These are phyloP conservation scores for Tuber microsphaerosporum DNA, from an alignment of 495 filamentous ascomycete species.

Conservation along the genomic window DNA sequence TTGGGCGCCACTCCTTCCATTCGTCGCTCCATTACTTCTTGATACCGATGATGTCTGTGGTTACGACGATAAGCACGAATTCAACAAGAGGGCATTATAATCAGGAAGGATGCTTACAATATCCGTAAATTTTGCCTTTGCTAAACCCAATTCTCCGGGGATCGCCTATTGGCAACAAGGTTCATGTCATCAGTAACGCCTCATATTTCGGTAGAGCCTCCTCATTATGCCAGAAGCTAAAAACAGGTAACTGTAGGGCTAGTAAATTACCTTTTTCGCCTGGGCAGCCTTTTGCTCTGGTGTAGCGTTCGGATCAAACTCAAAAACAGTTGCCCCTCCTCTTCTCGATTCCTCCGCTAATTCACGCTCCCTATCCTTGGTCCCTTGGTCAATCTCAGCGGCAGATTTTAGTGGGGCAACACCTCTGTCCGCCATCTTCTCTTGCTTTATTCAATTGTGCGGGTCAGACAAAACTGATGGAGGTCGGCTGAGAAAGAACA, in stretches of 20 bases:
- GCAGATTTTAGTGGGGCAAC: slow-evolving; percentile 19
- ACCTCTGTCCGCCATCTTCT: slow-evolving; percentile 32
- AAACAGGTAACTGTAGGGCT: slow-evolving; percentile 4
- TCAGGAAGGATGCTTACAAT: background rate
- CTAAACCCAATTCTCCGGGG: slow-evolving; percentile 26
- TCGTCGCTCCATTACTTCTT: slow-evolving; percentile 9
- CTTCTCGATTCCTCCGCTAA: slow-evolving; percentile 68
- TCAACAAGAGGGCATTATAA: background rate
- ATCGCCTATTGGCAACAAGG: slow-evolving; percentile 25
- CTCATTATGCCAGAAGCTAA: background rate
- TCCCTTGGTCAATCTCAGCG: slow-evolving; percentile 24
- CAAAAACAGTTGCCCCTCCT: slow-evolving; percentile 68
- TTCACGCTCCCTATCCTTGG: slow-evolving; percentile 61
- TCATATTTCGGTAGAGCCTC: slow-evolving; percentile 2
- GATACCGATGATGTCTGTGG: background rate
- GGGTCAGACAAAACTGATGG: background rate
- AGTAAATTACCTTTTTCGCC: slow-evolving; percentile 61
- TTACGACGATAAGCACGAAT: background rate
- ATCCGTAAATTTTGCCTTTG: slow-evolving; percentile 19
- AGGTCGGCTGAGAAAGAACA: background rate
- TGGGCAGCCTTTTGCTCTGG: slow-evolving; percentile 77
- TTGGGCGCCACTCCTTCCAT: slow-evolving; percentile 22
- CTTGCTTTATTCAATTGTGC: slow-evolving; percentile 11
- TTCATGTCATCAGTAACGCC: slow-evolving; percentile 2
- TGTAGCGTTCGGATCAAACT: slow-evolving; percentile 79